Evolutionary conservation across 2,329 filamentous ascomycete species (phyloP).

Genomic region (Aspergillus novofumigatus): DNA sequence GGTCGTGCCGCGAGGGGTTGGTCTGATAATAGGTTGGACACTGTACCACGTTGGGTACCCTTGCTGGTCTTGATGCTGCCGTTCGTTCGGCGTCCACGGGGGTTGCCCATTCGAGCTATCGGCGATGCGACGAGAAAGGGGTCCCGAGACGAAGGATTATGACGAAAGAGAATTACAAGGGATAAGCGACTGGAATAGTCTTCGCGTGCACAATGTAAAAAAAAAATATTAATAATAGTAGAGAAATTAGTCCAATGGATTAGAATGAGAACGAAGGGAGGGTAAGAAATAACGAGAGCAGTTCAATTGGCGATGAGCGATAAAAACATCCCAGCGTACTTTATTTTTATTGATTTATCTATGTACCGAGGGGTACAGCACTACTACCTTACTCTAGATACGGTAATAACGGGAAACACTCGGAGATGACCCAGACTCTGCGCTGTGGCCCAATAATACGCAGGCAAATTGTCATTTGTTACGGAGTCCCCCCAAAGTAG

Average conservation of each 20-base stretch:
- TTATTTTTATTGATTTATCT: too few species aligned
- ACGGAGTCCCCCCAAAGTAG: background rate
- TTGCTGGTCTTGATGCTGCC: slow-evolving; percentile 25
- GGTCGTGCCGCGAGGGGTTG: slow-evolving; percentile 16
- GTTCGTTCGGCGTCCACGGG: slow-evolving; percentile 25
- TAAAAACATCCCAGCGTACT: background rate
- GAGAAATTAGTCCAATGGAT: background rate
- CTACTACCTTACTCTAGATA: too few species aligned
- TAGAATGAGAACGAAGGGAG: background rate
- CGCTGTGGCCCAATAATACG: background rate
- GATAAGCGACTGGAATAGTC: background rate
- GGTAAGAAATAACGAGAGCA: background rate
- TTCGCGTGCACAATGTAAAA: background rate
- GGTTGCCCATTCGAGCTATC: slow-evolving; percentile 15
- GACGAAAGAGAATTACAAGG: background rate
- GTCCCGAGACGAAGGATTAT: slow-evolving; percentile 9
- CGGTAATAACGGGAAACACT: background rate
- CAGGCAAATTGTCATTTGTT: background rate
- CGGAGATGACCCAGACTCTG: too few species aligned
- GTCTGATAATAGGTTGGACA: slow-evolving; percentile 25
- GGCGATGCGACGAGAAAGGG: slow-evolving; percentile 2
- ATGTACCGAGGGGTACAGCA: too few species aligned
- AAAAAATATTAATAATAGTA: background rate
- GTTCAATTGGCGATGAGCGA: background rate
- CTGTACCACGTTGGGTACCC: slow-evolving; percentile 23